phyloP scores from a whole-genome alignment of 1,139 yeast species.

The Blastobotrys buckinghamii region DNA sequence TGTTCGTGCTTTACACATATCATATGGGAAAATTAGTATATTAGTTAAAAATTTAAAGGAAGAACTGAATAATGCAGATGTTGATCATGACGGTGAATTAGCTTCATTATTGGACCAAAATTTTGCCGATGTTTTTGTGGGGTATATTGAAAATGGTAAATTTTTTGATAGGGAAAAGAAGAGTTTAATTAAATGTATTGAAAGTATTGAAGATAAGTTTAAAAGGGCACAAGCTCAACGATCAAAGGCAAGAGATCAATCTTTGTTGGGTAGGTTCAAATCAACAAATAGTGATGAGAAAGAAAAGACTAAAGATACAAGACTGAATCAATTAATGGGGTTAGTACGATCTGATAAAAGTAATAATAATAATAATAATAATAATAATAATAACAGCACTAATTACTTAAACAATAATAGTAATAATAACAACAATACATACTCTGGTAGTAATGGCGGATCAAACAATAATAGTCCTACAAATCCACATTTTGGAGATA shows the following conservation, averaged over 20 bases:
- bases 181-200: constrained; percentile 58
- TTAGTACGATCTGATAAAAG: constrained; percentile 18
- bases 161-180: constrained; percentile 73
- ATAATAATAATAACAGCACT: not conserved
- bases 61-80: constrained; percentile 36
- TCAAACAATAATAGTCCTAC: too few species aligned
- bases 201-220: constrained; percentile 28
- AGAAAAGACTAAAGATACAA: constrained; percentile 18
- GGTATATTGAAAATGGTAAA: constrained; percentile 59
- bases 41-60: constrained; percentile 64
- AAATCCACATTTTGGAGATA: not conserved
- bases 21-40: constrained; percentile 55
- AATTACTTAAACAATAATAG: too few species aligned
- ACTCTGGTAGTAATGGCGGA: not conserved
- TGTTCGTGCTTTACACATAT: constrained; percentile 65
- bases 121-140: constrained; percentile 64
- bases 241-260: constrained; percentile 21
- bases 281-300: constrained; percentile 9
- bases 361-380: not conserved
- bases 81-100: constrained; percentile 44
- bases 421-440: too few species aligned
- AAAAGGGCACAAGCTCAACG: constrained; percentile 24
- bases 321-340: constrained; percentile 32
- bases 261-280: constrained; percentile 25
- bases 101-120: constrained; percentile 63